Conservation (phyloP, 805 yeast species). For the Kuraishia ogatae region DNA sequence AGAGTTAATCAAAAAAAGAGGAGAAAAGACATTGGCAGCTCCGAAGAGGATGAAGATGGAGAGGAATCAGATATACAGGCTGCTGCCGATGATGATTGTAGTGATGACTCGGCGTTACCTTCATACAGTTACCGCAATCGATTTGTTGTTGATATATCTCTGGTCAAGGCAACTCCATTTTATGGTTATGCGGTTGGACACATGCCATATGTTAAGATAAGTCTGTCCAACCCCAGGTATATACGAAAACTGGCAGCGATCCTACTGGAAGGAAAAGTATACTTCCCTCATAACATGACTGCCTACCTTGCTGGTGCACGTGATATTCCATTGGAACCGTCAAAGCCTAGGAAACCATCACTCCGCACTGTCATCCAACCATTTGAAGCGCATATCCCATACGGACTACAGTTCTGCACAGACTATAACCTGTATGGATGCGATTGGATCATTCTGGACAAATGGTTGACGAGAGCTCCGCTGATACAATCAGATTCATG, state of each 20-base stretch:
- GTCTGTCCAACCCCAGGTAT: slow-evolving; percentile 55
- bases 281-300: slow-evolving; percentile 22
- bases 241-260: slow-evolving; percentile 42
- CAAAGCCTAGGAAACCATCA: slow-evolving; percentile 13
- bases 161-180: slow-evolving; percentile 71
- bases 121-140: slow-evolving; percentile 63
- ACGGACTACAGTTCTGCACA: slow-evolving; percentile 61
- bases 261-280: slow-evolving; percentile 24
- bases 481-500: slow-evolving; percentile 17
- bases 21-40: slow-evolving; percentile 6
- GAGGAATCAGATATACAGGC: slow-evolving; percentile 9
- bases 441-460: slow-evolving; percentile 52
- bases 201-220: slow-evolving; percentile 58
- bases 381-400: slow-evolving; percentile 79
- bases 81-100: slow-evolving; percentile 42
- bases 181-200: slow-evolving; percentile 76
- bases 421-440: slow-evolving; percentile 86
- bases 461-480: slow-evolving; percentile 51
- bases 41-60: slow-evolving; percentile 8
- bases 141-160: slow-evolving; percentile 48
- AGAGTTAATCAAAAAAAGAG: background rate
- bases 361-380: slow-evolving; percentile 39
- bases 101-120: slow-evolving; percentile 65
- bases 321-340: background rate
- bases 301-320: too few species aligned